Percentiles rank a stretch among this genome's conserved stretches.
Conservation (phyloP, 768 basidiomycete species). For the Russula lepida region DNA sequence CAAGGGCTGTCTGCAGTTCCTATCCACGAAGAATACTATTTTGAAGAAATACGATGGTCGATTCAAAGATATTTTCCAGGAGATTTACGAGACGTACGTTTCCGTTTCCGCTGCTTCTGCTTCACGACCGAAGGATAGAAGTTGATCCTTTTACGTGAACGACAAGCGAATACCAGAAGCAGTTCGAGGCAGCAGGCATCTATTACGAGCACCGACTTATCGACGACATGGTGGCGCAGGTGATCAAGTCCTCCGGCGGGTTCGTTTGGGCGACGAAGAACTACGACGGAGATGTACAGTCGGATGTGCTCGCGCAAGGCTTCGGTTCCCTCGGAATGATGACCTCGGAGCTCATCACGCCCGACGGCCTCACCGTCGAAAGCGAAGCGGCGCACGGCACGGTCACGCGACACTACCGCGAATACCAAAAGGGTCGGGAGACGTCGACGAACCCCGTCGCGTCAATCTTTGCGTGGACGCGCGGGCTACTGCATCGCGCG, state of each 20-base stretch:
- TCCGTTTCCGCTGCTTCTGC: background rate
- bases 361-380: constrained; percentile 88
- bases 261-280: constrained; percentile 65
- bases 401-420: constrained; percentile 94
- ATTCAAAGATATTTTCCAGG: constrained; percentile 99
- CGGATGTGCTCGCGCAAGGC: constrained; percentile 94
- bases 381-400: constrained; percentile 96
- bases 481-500: constrained; percentile 87
- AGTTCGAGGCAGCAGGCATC: constrained; percentile 62
- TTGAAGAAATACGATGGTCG: constrained; percentile 96
- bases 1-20: constrained; percentile 46
- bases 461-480: constrained; percentile 98
- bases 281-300: constrained; percentile 55
- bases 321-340: constrained; percentile 98
- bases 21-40: constrained; percentile 98
- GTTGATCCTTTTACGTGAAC: background rate
- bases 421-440: constrained; percentile 95
- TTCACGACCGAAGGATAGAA: background rate
- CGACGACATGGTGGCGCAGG: constrained; percentile 98
- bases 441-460: constrained; percentile 99
- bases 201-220: constrained; percentile 96
- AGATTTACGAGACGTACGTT: constrained; percentile 72
- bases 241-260: constrained; percentile 91
- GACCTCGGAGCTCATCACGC: constrained; percentile 92
- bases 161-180: constrained; percentile 54